Base-by-base conservation (phyloP, 805 yeast genomes). In the Kodamaea kaohsiungensis region DNA sequence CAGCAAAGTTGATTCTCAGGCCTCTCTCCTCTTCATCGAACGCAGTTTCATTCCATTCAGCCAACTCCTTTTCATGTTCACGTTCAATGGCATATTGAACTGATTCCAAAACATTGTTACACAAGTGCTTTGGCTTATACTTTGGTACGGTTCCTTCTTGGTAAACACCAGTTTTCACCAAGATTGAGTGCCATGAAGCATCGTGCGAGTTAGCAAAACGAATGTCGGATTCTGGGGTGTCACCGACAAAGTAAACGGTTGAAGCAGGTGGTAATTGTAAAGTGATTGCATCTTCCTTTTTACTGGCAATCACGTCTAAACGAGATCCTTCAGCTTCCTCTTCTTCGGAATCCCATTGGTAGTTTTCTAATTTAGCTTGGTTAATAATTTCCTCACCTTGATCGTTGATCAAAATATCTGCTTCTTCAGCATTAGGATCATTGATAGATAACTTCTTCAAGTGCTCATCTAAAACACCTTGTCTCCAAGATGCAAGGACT, bases 201-300 rank as follows among this genome's bases (percentile, higher is more conserved):
- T 89, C 95, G 70, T 88, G 93, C 16, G 91, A 85, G 73, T 89
- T 89, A 52, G 96, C 96, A 73, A 89, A 89, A 69, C 95, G 78
- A 59, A 89, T 89, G 69, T 89, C 96, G 6, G 92, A 86, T 72
- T 89, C 96, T 16, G 96, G 96, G 12, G 96, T 89, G 66, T 89
- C 96, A 63, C 96, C 96, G 50, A 89, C 95, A 72, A 89, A 89
- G 69, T 89, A 89, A 13, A 89, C 96, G 0, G 95, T 88, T 4
- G 90, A 85, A 2, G 95, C 91, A 3, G 92, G 92, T 5, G 95
- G 95, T 59, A 89, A 72, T 53, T 85, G 86, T 61, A 76, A 83
- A 19, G 75, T 73, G 58, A 76, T 74, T 53, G 71, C 63, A 38
- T 74, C 77, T 45, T 65, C 67, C 47, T 51, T 51, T 46, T 40